Conservation (phyloP, 805 yeast genomes). For the Ogataea corticis region DNA sequence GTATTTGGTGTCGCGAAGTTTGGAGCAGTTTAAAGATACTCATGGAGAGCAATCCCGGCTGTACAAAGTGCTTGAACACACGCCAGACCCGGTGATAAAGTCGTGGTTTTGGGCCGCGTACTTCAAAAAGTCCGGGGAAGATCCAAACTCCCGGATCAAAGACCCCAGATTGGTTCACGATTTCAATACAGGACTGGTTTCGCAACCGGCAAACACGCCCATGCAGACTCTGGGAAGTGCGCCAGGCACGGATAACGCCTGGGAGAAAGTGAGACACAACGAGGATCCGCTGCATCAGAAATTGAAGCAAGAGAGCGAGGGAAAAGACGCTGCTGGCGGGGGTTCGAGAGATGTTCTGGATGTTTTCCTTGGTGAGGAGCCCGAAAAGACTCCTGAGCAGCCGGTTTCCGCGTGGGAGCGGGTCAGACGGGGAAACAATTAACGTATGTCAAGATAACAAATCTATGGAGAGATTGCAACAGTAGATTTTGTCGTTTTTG, state of each 20-base stretch:
- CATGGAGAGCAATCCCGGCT: slow-evolving; percentile 27
- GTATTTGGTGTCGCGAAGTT: slow-evolving; percentile 32
- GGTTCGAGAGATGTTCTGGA: slow-evolving; percentile 6
- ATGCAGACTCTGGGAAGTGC: slow-evolving; percentile 9
- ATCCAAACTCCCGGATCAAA: slow-evolving; percentile 52
- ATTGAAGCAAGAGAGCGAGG: background rate
- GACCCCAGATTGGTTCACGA: slow-evolving; percentile 46
- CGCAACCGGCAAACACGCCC: background rate
- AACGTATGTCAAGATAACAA: too few relatives aligned
- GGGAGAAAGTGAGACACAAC: slow-evolving; percentile 25
- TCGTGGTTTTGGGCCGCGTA: slow-evolving; percentile 48
- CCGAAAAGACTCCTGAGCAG: background rate
- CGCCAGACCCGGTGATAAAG: slow-evolving; percentile 30
- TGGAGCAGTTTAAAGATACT: slow-evolving; percentile 31
- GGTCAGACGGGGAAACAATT: slow-evolving; percentile 18
- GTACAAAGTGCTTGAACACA: slow-evolving; percentile 21
- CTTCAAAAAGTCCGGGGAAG: slow-evolving; percentile 49
- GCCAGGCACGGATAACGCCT: too few relatives aligned
- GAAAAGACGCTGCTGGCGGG: background rate
- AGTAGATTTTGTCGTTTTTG: too few relatives aligned
- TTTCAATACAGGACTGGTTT: slow-evolving; percentile 1
- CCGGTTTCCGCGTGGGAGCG: slow-evolving; percentile 28
- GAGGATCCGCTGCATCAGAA: slow-evolving; percentile 7
- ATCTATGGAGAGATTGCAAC: too few relatives aligned
- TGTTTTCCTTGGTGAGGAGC: background rate